Percentiles rank a stretch among this genome's conserved stretches.
These are phyloP conservation scores for Paraurostyla sp. DNA, from an alignment of 73 alveolate genomes.

Conservation along the genomic window DNA sequence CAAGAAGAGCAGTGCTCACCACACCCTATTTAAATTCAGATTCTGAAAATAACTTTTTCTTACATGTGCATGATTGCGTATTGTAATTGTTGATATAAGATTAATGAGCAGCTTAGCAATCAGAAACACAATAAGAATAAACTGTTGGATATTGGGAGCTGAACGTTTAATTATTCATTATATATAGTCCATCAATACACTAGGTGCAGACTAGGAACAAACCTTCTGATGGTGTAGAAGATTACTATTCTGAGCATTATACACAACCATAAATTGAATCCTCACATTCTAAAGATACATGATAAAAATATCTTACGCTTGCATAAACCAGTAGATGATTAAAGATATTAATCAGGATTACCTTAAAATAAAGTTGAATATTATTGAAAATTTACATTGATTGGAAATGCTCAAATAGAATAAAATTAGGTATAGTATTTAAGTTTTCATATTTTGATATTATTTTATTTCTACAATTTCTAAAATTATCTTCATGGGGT, in stretches of 20 bases:
- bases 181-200: not conserved
- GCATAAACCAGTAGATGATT: too few relatives aligned
- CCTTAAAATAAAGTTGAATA: too few relatives aligned
- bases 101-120: not conserved
- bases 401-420: too few relatives aligned
- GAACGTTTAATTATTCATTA: not conserved
- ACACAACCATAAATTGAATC: not conserved
- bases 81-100: not conserved
- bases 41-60: not conserved
- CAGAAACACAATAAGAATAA: not conserved
- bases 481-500: too few relatives aligned
- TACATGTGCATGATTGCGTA: not conserved
- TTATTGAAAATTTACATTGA: too few relatives aligned
- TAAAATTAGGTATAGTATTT: too few relatives aligned
- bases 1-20: constrained; percentile 12
- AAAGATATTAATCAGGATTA: too few relatives aligned
- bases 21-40: not conserved
- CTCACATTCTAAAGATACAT: not conserved
- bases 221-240: not conserved
- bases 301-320: too few relatives aligned
- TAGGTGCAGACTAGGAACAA: not conserved
- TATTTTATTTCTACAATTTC: too few relatives aligned
- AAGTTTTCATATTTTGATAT: too few relatives aligned
- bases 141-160: not conserved
- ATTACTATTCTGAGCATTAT: not conserved